Evolutionary conservation across 2,329 filamentous ascomycete species (phyloP), one percentile per base, ranked within the genome.

Genomic region (Cladosporium cucumerinum): DNA sequence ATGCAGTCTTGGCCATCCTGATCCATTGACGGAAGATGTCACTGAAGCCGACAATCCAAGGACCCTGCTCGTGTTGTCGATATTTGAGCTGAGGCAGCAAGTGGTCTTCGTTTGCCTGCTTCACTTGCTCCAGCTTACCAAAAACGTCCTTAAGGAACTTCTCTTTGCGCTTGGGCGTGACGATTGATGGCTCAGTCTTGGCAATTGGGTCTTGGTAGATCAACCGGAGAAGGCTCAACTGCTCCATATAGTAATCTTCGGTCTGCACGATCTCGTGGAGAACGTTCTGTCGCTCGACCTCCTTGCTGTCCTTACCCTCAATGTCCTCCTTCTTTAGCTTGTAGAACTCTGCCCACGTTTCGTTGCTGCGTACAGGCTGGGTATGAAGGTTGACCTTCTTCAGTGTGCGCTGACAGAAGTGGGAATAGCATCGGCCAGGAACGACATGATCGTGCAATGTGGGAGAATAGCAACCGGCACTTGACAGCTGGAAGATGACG

Each of bases 1-100:
- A 99, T 12, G 92, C 89, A 2, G 85, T 82, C 76, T 89, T 92
- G 34, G 95, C 95, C 77, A 97, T 98, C 68, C 95, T 87, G 67
- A 98, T 97, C 95, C 95, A 99, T 79, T 99, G 95, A 65, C 95
- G 85, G 82, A 99, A 98, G 58, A 99, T 92, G 73, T 98, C 95
- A 75, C 93, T 97, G 78, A 97, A 97, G 3, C 95, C 95, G 14
- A 86, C 84, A 65, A 99, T 89, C 88, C 93, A 99, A 0, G 95
- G 95, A 0, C 95, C 95, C 79, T 99, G 94, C 75, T 98, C 95
- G 73, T 95, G 91, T 76, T 99, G 95, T 28, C 95, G 88, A 75
- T 98, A 99, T 74, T 98, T 98, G 72, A 99, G 85, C 76, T 97
- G 94, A 1, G 94, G 90, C 26, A 99, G 81, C 23, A 99, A 85